Evolutionary conservation across 1,284 basidiomycete species (phyloP).

Genomic region (Cutaneotrichosporon cavernicola): DNA sequence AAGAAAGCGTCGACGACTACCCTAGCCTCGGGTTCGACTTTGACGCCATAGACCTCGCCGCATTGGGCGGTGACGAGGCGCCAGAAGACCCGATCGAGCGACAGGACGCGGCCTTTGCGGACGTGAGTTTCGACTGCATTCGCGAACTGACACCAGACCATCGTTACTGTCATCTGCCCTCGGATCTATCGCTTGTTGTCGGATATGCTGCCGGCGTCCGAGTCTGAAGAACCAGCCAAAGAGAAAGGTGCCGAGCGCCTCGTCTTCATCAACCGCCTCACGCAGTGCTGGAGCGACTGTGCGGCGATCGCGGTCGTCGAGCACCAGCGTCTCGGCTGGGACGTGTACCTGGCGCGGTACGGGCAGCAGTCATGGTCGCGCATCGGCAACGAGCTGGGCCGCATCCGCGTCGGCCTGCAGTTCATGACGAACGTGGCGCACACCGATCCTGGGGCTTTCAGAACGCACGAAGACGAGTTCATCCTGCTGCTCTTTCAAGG

Average conservation of each 20-base stretch:
- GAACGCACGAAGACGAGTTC: constrained; percentile 57
- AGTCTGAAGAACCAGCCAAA: constrained; percentile 31
- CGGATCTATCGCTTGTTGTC: constrained; percentile 65
- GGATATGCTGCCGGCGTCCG: constrained; percentile 54
- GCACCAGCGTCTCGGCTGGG: constrained; percentile 67
- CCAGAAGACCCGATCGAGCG: constrained; percentile 33
- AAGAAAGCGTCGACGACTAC: constrained; percentile 71
- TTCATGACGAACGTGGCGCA: constrained; percentile 67
- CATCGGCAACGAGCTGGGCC: constrained; percentile 57
- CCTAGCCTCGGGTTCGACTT: constrained; percentile 50
- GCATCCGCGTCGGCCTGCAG: constrained; percentile 66
- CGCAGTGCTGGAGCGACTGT: constrained; percentile 77
- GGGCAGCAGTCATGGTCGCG: constrained; percentile 64
- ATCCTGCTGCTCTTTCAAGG: constrained; percentile 62
- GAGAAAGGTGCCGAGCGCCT: constrained; percentile 34
- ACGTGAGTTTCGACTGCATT: constrained; percentile 4
- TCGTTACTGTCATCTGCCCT: constrained; percentile 61
- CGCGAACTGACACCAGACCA: constrained; percentile 52
- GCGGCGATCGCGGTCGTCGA: constrained; percentile 64
- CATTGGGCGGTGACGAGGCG: constrained; percentile 37
- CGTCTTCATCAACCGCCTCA: constrained; percentile 58
- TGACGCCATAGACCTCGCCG: constrained; percentile 37
- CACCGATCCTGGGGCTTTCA: constrained; percentile 65
- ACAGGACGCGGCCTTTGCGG: constrained; percentile 40
- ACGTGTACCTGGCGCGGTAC: constrained; percentile 59